Percentiles rank a stretch among this genome's conserved stretches.
phyloP scores from a whole-genome alignment of 129 eudicot species.

The Artemisia argyi region DNA sequence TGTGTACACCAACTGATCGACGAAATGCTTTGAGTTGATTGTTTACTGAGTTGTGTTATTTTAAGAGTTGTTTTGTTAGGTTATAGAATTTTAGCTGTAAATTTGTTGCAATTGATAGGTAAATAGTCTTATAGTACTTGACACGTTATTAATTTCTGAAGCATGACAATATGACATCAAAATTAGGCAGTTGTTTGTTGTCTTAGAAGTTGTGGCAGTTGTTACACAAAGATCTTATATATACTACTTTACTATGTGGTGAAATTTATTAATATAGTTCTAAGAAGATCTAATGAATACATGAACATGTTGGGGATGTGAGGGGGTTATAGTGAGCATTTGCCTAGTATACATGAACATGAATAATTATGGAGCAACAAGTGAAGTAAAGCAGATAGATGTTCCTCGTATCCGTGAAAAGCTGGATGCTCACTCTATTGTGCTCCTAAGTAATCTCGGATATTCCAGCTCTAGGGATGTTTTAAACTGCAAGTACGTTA shows the following conservation, averaged over 20 bases:
- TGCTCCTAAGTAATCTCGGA: slow-evolving; percentile 64
- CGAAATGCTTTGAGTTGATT: too few species aligned
- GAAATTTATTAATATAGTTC: background rate
- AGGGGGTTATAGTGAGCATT: slow-evolving; percentile 4
- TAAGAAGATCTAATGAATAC: background rate
- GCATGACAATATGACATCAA: too few species aligned
- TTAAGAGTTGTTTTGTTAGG: too few species aligned
- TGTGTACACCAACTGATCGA: too few species aligned
- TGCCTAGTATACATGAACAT: too few species aligned
- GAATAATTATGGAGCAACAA: slow-evolving; percentile 75
- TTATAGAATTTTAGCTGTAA: too few species aligned
- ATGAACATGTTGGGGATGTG: background rate
- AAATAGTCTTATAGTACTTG: too few species aligned
- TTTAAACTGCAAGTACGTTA: slow-evolving; percentile 68
- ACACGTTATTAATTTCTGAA: too few species aligned
- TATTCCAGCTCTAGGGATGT: slow-evolving; percentile 86
- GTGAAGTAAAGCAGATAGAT: slow-evolving; percentile 79
- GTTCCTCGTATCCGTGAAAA: slow-evolving; percentile 60
- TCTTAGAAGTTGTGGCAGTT: background rate
- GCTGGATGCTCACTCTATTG: slow-evolving; percentile 62
- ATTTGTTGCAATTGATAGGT: too few species aligned
- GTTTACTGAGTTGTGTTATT: too few species aligned
- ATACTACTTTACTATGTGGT: background rate
- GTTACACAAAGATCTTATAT: background rate
- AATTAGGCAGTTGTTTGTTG: too few species aligned